Evolutionary conservation across 345 rosid species (phyloP), one percentile per base, ranked within the genome.

Genomic region (Citrus mangshanensis): DNA sequence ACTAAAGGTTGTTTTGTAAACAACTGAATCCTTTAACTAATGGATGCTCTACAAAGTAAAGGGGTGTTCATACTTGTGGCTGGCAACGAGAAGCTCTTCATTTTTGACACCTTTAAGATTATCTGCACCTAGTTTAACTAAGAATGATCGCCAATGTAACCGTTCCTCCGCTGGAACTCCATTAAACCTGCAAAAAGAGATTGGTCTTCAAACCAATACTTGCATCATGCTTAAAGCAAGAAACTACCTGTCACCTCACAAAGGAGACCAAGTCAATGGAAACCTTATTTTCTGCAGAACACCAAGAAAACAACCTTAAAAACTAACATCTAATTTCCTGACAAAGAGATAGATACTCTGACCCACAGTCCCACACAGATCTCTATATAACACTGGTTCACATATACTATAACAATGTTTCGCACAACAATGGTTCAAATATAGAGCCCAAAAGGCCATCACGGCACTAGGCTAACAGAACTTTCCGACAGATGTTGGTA

Each of bases 81-180:
- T 94, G 74, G 99, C 97, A 78, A 94, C 95, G 51, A 96, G 94
- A 14, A 94, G 98, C 84, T 94, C 99, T 84, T 94, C 99, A 81
- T 94, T 94, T 70, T 92, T 96, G 16, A 88, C 91, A 68, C 97
- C 97, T 81, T 87, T 91, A 65, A 96, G 98, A 85, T 96, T 96
- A 78, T 94, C 97, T 0, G 92, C 93, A 78, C 99, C 98, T 66
- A 94, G 83, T 86, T 94, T 96, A 9, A 96, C 97, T 82, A 96
- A 83, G 92, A 94, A 96, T 49, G 98, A 85, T 80, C 98, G 81
- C 98, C 99, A 94, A 74, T 93, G 97, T 16, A 94, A 84, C 51
- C 95, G 89, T 79, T 96, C 98, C 87, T 96, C 98, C n/a, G 98
- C 92, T 7, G 97, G 94, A 79, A 96, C 97, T 83, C 99, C 98